Evolutionary conservation across 768 basidiomycete genomes (phyloP).

Genomic region (Lyophyllum decastes): DNA sequence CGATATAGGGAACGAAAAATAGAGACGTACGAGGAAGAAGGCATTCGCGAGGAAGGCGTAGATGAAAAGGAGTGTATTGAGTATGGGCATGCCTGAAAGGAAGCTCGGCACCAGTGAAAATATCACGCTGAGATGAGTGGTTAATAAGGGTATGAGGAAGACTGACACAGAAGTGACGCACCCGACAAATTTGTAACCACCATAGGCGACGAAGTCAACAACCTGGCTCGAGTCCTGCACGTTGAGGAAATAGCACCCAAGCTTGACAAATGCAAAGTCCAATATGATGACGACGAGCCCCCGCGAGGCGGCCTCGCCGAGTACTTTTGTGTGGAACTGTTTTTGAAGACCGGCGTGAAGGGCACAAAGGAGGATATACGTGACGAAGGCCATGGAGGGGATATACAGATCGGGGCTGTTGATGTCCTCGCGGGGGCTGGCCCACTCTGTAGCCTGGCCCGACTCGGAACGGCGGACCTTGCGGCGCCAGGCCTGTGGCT

Average conservation of each 20-base stretch:
- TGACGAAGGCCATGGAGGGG: constrained; percentile 95
- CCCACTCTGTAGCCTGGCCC: constrained; percentile 68
- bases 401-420: constrained; percentile 98
- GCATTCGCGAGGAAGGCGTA: constrained; percentile 90
- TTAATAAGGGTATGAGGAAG: not conserved
- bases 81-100: constrained; percentile 55
- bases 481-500: constrained; percentile 70
- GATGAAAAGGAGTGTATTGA: constrained; percentile 73
- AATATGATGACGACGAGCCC: constrained; percentile 83
- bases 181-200: constrained; percentile 98
- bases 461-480: constrained; percentile 66
- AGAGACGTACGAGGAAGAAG: constrained; percentile 40
- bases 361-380: constrained; percentile 90
- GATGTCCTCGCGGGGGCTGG: constrained; percentile 89
- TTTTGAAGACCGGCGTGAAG: constrained; percentile 81
- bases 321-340: constrained; percentile 85
- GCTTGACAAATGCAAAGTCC: constrained; percentile 87
- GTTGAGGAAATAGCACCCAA: constrained; percentile 92
- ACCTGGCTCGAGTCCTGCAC: constrained; percentile 73
- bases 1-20: not conserved
- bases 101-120: constrained; percentile 74
- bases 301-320: constrained; percentile 84
- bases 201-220: constrained; percentile 86
- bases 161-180: constrained; percentile 35
- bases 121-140: constrained; percentile 63